Conservation (phyloP, 179 eudicot species). For the Patellifolia procumbens region DNA sequence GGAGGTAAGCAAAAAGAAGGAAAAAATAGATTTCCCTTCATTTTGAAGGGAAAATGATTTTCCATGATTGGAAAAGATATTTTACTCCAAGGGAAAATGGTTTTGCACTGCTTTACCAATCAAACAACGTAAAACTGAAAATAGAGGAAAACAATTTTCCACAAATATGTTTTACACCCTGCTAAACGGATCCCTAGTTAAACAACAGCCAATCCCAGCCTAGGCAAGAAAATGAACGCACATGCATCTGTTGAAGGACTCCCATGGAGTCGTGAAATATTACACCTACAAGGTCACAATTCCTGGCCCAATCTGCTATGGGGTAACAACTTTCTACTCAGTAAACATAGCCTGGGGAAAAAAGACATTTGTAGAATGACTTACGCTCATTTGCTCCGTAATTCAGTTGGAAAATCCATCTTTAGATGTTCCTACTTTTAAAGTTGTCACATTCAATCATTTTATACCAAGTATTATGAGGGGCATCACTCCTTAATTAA, state of each 20-base stretch:
- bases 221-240: not conserved
- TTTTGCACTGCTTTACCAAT: too few relatives aligned
- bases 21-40: too few relatives aligned
- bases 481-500: not conserved
- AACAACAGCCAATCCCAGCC: not conserved
- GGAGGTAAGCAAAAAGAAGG: too few relatives aligned
- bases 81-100: too few relatives aligned
- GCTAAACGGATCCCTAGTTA: too few relatives aligned
- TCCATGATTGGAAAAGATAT: too few relatives aligned
- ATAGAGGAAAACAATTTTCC: too few relatives aligned
- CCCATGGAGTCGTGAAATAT: not conserved
- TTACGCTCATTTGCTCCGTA: not conserved
- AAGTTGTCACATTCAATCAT: not conserved
- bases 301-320: not conserved
- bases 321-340: too few relatives aligned
- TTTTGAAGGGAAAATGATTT: too few relatives aligned
- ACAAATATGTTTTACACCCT: too few relatives aligned
- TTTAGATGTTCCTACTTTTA: not conserved
- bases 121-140: too few relatives aligned
- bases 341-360: too few relatives aligned
- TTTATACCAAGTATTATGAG: not conserved
- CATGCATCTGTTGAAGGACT: not conserved
- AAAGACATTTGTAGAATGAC: not conserved
- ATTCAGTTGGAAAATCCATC: not conserved
- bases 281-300: not conserved